phyloP scores from a whole-genome alignment of 164 flowering plant genomes.

The Nymphaea colorata region DNA sequence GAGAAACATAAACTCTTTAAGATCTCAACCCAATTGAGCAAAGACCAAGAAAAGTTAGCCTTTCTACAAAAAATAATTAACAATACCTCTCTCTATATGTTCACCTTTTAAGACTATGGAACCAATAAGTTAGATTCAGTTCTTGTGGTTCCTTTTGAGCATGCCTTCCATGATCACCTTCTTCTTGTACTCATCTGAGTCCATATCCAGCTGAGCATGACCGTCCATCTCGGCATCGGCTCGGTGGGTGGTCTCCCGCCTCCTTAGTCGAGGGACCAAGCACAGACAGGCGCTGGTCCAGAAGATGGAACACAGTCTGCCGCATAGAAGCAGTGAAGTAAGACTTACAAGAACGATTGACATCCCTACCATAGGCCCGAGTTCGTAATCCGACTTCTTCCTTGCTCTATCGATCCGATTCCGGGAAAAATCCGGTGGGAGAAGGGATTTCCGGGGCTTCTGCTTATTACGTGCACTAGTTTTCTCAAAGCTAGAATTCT shows the following conservation, averaged over 20 bases:
- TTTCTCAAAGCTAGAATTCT: neutral
- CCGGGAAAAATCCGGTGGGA: neutral
- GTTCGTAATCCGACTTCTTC: neutral
- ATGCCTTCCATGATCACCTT: slow-evolving; percentile 43
- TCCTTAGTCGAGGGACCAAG: neutral
- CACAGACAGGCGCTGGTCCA: neutral
- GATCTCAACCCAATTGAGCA: no score
- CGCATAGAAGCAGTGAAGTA: neutral
- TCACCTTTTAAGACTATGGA: no score
- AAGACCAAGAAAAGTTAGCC: neutral
- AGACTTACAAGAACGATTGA: neutral
- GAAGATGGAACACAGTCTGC: neutral
- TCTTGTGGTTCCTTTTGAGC: slow-evolving; percentile 24
- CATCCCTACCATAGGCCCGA: neutral
- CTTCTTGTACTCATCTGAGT: slow-evolving; percentile 36
- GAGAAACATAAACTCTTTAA: neutral
- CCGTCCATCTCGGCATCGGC: neutral
- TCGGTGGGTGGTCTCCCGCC: neutral
- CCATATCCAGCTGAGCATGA: neutral
- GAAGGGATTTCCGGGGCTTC: neutral
- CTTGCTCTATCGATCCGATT: neutral
- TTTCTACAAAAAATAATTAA: neutral
- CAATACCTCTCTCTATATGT: neutral
- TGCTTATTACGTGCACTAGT: neutral
- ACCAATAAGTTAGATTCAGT: neutral